Base-by-base conservation (phyloP, 176 grass and related monocot genomes). In the Stipa capillata region DNA sequence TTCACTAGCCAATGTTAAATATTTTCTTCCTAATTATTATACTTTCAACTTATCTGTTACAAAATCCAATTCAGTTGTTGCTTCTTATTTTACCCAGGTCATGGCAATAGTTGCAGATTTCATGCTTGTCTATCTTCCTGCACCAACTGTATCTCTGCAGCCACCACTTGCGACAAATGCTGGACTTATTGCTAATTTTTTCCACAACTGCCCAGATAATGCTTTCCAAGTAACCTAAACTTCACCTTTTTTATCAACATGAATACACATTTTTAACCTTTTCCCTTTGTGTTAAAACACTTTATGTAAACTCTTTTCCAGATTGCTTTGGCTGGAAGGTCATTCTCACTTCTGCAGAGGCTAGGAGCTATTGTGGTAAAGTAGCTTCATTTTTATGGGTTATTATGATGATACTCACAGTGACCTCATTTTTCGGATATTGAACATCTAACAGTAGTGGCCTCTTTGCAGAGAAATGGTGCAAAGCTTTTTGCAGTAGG, bases 121-220 rank as follows among this genome's bases (percentile, higher is more conserved):
- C 75, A 98, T 98, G 96, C 96, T 98, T 56, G 96, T 98, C 3
- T 98, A 93, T 85, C 90, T 98, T 84, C 96, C 96, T 66, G 96
- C 96, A 33, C 92, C 96, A 87, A 98, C 96, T 43, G 74, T 98
- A 20, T 89, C 88, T 37, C 36, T 98, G 39, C 82, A 90, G 68
- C 83, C 92, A 36, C 92, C 92, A 82, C 69, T 98, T 56, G 36
- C 90, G 54, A 59, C 57, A 40, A 93, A 76, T 75, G 90, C 92
- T 58, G 90, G 90, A n/a, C 65, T 63, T 43, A 93, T 98, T 71
- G 51, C 92, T 31, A 93, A 74, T 10, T 94, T 98, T 77, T 91
- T 98, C 69, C 77, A 89, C 44, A 89, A 70, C 45, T 98, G 96
- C 63, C 96, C 96, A 42, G 92, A 94, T 54, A 98, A 98, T 85